Conservation (phyloP, 2,329 filamentous ascomycete species). For the Metarhizium robertsii region DNA sequence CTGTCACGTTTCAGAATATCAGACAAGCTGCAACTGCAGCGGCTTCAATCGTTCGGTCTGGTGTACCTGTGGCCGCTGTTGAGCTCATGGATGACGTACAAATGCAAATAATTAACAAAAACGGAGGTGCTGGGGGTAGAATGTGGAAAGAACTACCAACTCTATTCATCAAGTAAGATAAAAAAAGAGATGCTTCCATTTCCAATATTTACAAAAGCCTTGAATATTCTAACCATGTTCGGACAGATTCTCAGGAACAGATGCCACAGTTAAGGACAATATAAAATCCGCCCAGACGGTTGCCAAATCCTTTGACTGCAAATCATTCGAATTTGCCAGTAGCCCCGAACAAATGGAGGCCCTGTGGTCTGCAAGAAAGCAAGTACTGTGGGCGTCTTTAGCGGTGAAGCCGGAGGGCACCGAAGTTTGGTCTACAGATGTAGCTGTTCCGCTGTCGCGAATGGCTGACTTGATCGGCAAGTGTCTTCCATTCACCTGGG, state of each 20-base stretch:
- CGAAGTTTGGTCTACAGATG: conserved; percentile 72
- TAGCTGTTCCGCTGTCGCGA: conserved; percentile 65
- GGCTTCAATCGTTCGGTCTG: conserved; percentile 52
- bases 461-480: conserved; percentile 58
- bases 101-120: conserved; percentile 58
- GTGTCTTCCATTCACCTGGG: background rate
- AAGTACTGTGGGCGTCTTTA: conserved; percentile 65
- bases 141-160: conserved; percentile 62
- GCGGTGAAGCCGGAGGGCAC: conserved; percentile 49
- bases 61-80: conserved; percentile 57
- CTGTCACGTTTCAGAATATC: conserved; percentile 50
- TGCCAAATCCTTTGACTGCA: conserved; percentile 38
- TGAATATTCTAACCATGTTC: background rate
- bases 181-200: no score
- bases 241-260: conserved; percentile 51
- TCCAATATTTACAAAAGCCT: no score
- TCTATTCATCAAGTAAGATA: conserved; percentile 55
- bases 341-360: conserved; percentile 56
- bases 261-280: conserved; percentile 48
- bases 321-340: conserved; percentile 59
- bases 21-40: conserved; percentile 55
- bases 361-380: conserved; percentile 67
- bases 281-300: conserved; percentile 48
- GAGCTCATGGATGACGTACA: conserved; percentile 56
- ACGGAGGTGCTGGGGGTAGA: conserved; percentile 46